Base-by-base conservation (phyloP, 345 rosid genomes). In the Rubroshorea leprosula region DNA sequence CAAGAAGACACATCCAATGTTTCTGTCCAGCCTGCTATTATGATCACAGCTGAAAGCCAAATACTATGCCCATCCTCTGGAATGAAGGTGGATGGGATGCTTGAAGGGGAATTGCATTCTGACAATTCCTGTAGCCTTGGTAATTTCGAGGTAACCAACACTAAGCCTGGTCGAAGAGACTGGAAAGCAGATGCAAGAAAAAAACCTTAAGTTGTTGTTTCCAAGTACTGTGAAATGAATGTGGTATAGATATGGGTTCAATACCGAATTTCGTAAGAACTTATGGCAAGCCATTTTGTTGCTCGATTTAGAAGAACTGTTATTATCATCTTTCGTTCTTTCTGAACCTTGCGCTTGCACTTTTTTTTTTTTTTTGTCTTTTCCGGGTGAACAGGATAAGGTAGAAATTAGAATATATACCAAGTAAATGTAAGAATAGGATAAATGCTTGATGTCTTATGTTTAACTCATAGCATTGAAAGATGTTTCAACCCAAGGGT, bases 151-250 rank as follows among this genome's bases (percentile, higher is more conserved):
- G 52, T 60, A 27, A 19, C 41, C 17, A 70, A 64, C 39, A 10
- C 60, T 43, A 77, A 61, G 46, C 46, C 52, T 52, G 72, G 77
- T 49, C 60, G 66, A 48, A 74, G 94, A 71, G 73, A 83, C 58
- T 83, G 94, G 94, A 86, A 86, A 76, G 85, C 82, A 50, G 89
- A 83, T 56, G 94, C 94, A 81, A 69, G 21, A 75, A 73, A 68
- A 73, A 70, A 65, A 64, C 31, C 21, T 73, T 21, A 57, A 46
- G 57, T 22, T 62, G 47, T 41, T 58, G 23, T 48, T 31, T 18
- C 22, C 62, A 25, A 31, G 54, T 27, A 44, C 16, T 68, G 6
- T 45, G 25, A 45, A 49, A 55, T 60, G 57, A 20, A 24, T 49
- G 25, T 51, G 31, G 15, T 17, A 52, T 7, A 49, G 52, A 15